These are phyloP conservation scores for Scheffersomyces lignosus DNA, from an alignment of 805 yeast genomes.

Conservation along the genomic window DNA sequence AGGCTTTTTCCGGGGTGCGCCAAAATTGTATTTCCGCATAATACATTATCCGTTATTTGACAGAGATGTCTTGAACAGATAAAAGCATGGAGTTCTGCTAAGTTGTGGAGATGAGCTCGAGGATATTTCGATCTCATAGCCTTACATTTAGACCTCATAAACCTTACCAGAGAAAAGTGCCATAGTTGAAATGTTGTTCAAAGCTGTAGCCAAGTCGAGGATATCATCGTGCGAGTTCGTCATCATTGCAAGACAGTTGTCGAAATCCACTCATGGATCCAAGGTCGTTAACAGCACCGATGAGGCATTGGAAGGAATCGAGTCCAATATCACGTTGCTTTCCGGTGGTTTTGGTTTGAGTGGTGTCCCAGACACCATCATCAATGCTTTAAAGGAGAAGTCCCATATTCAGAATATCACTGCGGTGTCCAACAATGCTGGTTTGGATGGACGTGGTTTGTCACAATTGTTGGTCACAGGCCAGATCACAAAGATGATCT, in stretches of 20 bases:
- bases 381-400: conserved; percentile 34
- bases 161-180: no score
- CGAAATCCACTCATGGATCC: conserved; percentile 6
- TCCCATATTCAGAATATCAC: conserved; percentile 37
- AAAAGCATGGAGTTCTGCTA: no score
- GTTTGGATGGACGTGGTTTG: conserved; percentile 45
- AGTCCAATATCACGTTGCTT: conserved; percentile 32
- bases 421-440: conserved; percentile 51
- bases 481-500: conserved; percentile 45
- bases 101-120: no score
- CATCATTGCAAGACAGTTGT: not conserved
- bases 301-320: conserved; percentile 30
- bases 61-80: not conserved
- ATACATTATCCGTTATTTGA: not conserved
- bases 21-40: not conserved
- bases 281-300: conserved; percentile 21
- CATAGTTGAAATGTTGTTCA: no score
- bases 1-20: not conserved
- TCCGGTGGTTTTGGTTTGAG: conserved; percentile 52
- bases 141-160: no score
- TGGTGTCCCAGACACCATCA: conserved; percentile 48
- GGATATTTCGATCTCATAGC: no score
- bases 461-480: conserved; percentile 40
- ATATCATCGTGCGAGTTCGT: no score
- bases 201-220: no score